Evolutionary conservation across 73 alveolate genomes (phyloP).

Genomic region (Paramecium sexaurelia): DNA sequence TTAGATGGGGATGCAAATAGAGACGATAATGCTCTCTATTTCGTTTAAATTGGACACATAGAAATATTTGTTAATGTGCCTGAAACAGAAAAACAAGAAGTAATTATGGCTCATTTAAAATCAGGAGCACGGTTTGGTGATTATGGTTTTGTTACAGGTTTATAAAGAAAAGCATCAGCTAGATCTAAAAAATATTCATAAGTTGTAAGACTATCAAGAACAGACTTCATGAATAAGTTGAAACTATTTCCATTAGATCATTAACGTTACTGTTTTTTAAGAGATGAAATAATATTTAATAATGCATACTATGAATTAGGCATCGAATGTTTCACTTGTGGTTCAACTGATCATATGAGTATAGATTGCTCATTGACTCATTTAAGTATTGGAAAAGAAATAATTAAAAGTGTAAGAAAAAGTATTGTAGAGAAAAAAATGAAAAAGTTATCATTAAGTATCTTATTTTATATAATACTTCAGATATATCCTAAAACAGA

Average conservation of each 20-base stretch:
- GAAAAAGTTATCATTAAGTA: not conserved
- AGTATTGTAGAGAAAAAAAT: not conserved
- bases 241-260: slow-evolving; percentile 58
- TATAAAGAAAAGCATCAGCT: slow-evolving; percentile 56
- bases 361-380: slow-evolving; percentile 12
- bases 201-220: slow-evolving; percentile 50
- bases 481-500: not conserved
- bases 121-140: slow-evolving; percentile 67
- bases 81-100: slow-evolving; percentile 29
- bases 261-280: slow-evolving; percentile 60
- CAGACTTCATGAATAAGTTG: not conserved
- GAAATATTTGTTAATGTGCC: slow-evolving; percentile 62
- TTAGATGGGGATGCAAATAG: slow-evolving; percentile 52
- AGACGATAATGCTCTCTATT: slow-evolving; percentile 55
- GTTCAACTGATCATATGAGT: slow-evolving; percentile 40
- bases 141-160: slow-evolving; percentile 61
- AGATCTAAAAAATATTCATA: slow-evolving; percentile 63
- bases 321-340: not conserved
- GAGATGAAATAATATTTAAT: slow-evolving; percentile 58
- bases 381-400: not conserved
- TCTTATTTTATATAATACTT: not conserved
- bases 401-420: not conserved
- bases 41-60: slow-evolving; percentile 63
- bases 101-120: slow-evolving; percentile 51
- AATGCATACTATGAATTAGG: slow-evolving; percentile 44